These are phyloP conservation scores for Fusarium acutatum DNA, from an alignment of 2,329 filamentous ascomycete genomes.

Conservation along the genomic window DNA sequence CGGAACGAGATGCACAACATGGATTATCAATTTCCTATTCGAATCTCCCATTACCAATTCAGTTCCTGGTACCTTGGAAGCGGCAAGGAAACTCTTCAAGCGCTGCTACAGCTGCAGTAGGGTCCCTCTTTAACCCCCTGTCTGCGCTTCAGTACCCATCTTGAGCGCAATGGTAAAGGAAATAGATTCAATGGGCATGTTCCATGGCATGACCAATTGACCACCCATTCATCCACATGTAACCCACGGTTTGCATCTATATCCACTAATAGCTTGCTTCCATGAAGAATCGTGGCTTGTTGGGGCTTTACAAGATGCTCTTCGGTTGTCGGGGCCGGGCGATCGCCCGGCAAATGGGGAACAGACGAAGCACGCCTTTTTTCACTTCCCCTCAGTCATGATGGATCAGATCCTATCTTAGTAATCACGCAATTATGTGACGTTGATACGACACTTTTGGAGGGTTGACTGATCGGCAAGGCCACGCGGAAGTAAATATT, in stretches of 20 bases:
- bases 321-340: slow-evolving; percentile 37
- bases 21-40: slow-evolving; percentile 9
- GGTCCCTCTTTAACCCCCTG: slow-evolving; percentile 14
- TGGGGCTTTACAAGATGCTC: neutral
- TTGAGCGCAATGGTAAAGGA: slow-evolving; percentile 12
- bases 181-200: slow-evolving; percentile 23
- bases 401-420: slow-evolving; percentile 27
- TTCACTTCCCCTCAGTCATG: slow-evolving; percentile 31
- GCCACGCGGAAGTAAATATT: neutral
- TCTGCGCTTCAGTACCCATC: slow-evolving; percentile 8
- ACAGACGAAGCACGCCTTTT: slow-evolving; percentile 1
- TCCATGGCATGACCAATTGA: slow-evolving; percentile 18
- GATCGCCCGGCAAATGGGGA: slow-evolving; percentile 38
- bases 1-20: slow-evolving; percentile 1
- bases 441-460: slow-evolving; percentile 8
- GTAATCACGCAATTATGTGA: slow-evolving; percentile 33
- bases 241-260: slow-evolving; percentile 11
- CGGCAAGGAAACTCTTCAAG: slow-evolving; percentile 3
- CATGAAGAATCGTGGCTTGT: neutral
- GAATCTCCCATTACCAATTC: neutral
- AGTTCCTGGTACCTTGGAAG: slow-evolving; percentile 23
- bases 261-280: neutral
- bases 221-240: slow-evolving; percentile 17
- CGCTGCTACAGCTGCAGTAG: slow-evolving; percentile 8
- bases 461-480: neutral